Base-by-base conservation (phyloP, 1,284 basidiomycete species). In the Ceratobasidium sp. region DNA sequence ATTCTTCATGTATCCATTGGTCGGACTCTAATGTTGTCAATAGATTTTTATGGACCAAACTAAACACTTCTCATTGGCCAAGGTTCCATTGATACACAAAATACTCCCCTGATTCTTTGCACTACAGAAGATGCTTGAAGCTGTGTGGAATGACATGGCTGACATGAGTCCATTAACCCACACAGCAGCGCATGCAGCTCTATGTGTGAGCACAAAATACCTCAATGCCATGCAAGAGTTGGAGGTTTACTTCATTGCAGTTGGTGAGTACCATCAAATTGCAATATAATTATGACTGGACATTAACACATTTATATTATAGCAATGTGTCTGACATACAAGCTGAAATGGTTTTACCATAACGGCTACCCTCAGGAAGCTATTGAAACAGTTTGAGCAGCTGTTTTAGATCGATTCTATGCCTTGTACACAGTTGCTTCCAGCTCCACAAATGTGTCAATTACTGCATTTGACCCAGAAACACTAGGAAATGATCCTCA, bases 1-100 rank as follows among this genome's bases (percentile, higher is more conserved):
- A 17, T 6, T 45, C 8, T 47, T 27, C 8, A n/a, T 47, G 20
- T 32, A 32, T 60, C 4, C 42, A 17, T 7, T 20, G 15, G 22
- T 32, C 31, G 8, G 31, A 31, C 34, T 38, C 3, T 32, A 13
- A 38, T 4, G 3, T 31, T 43, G 10, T 56, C 1, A 25, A 53
- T 57, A 57, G 55, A 57, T 57, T 40, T 57, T 57, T n/a, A 57
- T 40, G 55, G 55, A 57, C 20, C 27, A 22, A 25, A 57, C 55
- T 7, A 57, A 57, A 25, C 55, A 38, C 17, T 57, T 57, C 22
- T 57, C 55, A 20, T 22, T 42, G 22, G 35, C 55, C 29, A 38
- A 57, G 35, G 55, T 57, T 13, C 55, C 55, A 10, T 34, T 57
- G 22, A 25, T 57, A n/a, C 55, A 32, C 22, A 13, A 57, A 15